Base-by-base conservation (phyloP, 108 stramenopile species). In the Schizochytrium sp. region DNA sequence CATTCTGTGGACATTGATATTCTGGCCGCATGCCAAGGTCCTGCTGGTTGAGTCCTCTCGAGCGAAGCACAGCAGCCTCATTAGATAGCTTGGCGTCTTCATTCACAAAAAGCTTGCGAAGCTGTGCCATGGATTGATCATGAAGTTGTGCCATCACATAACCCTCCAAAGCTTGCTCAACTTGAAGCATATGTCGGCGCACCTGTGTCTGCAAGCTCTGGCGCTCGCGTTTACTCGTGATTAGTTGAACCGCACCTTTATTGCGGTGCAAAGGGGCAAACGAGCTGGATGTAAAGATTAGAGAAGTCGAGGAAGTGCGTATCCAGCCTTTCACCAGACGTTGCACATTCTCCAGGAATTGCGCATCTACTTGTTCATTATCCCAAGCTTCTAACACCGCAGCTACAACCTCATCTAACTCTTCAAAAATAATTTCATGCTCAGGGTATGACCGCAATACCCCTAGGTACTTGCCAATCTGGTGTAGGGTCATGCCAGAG, bases 1-100 rank as follows among this genome's bases (percentile, higher is more conserved):
- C 50, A 42, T 83, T 3, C 47, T 83, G 76, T 0, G 76, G 53
- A 40, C 76, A 83, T 42, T 83, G 76, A 2, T 55, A 83, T 53
- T 83, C 76, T 17, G 76, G 76, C 47, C 76, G 76, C 76, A 83
- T 83, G 15, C 76, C 76, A 5, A 83, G 47, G 3, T 83, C 76
- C 55, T 83, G 76, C 47, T 83, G 76, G 50, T 10, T 55, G 45
- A 83, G 28, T 55, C 53, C 76, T 2, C 53, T 47, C 13, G 76
- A 47, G 76, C 76, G 76, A 2, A 83, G 47, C 38, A 40, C 76
- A 8, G 40, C 76, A 10, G 50, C 47, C 0, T 49, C 76, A 15
- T 42, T 47, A 5, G 47, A n/a, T 38, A 83, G 55, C 15, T 55
- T 49, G 0, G 76, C 47, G 53, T 83, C 76, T 10, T 83, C 76